phyloP scores from a whole-genome alignment of 1,284 basidiomycete species.

The Trametes polyzona region DNA sequence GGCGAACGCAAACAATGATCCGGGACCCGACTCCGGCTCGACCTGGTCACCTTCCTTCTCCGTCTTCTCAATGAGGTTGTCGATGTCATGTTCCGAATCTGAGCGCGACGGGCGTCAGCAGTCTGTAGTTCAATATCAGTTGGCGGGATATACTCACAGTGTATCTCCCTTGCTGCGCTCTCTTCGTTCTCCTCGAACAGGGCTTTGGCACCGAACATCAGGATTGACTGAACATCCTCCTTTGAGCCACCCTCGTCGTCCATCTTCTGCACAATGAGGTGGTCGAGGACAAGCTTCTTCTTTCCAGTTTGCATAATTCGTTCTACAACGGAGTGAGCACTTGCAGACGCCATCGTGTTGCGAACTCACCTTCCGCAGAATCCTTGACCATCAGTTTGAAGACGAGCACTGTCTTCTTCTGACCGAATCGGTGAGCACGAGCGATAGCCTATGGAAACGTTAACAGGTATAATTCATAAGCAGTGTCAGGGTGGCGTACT shows the following conservation, averaged over 20 bases:
- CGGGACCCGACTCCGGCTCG: conserved; percentile 48
- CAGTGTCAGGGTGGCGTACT: conserved; percentile 42
- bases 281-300: conserved; percentile 89
- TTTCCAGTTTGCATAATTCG: conserved; percentile 88
- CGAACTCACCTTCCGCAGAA: conserved; percentile 76
- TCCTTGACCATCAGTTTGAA: conserved; percentile 93
- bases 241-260: conserved; percentile 76
- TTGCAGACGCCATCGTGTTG: background rate
- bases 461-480: conserved; percentile 4
- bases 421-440: conserved; percentile 84
- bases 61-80: conserved; percentile 82
- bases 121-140: too few relatives aligned
- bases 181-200: conserved; percentile 67
- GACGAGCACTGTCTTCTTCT: conserved; percentile 82
- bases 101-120: background rate
- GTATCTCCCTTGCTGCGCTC: conserved; percentile 63
- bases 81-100: conserved; percentile 82
- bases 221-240: conserved; percentile 78
- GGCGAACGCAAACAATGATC: conserved; percentile 77
- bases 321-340: conserved; percentile 49
- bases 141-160: conserved; percentile 52
- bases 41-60: conserved; percentile 71
- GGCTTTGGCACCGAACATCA: conserved; percentile 82
- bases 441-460: conserved; percentile 74
- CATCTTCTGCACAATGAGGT: conserved; percentile 93